phyloP scores from a whole-genome alignment of 805 yeast genomes.

The Yamadazyma phyllophila region DNA sequence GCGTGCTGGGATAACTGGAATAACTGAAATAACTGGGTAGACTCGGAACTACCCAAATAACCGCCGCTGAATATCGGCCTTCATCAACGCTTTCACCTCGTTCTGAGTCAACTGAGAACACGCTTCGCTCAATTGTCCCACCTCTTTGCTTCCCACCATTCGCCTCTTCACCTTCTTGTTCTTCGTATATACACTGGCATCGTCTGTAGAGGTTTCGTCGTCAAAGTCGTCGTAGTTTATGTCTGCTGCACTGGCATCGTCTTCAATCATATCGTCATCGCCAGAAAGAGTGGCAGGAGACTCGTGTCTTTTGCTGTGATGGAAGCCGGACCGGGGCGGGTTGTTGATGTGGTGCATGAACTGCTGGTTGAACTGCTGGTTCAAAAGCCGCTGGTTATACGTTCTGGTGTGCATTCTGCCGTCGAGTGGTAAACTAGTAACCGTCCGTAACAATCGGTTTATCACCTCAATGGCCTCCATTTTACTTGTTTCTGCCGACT shows the following conservation, averaged over 20 bases:
- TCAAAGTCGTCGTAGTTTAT: slow-evolving; percentile 11
- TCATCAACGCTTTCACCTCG: slow-evolving; percentile 7
- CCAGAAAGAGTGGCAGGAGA: not conserved
- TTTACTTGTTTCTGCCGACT: not conserved
- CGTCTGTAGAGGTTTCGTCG: slow-evolving; percentile 10
- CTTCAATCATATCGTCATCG: slow-evolving; percentile 10
- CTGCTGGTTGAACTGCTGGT: slow-evolving; percentile 1
- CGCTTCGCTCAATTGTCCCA: slow-evolving; percentile 1
- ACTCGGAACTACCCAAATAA: not conserved
- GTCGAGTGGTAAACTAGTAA: not conserved
- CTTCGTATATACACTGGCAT: slow-evolving; percentile 2
- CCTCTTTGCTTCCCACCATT: slow-evolving; percentile 2
- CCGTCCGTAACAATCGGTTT: not conserved
- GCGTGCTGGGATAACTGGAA: too few relatives aligned
- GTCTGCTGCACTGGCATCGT: slow-evolving; percentile 11
- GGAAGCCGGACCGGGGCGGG: not conserved
- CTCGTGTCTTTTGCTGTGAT: not conserved
- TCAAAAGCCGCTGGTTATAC: not conserved
- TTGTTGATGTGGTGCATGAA: slow-evolving; percentile 1
- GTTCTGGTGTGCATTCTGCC: not conserved
- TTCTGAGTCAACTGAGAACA: slow-evolving; percentile 1
- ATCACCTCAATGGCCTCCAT: slow-evolving; percentile 3
- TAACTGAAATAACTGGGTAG: too few relatives aligned
- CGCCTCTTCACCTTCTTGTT: slow-evolving; percentile 2
- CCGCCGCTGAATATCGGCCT: slow-evolving; percentile 7